Conservation (phyloP, 129 eudicot genomes). For the Tanacetum coccineum region DNA sequence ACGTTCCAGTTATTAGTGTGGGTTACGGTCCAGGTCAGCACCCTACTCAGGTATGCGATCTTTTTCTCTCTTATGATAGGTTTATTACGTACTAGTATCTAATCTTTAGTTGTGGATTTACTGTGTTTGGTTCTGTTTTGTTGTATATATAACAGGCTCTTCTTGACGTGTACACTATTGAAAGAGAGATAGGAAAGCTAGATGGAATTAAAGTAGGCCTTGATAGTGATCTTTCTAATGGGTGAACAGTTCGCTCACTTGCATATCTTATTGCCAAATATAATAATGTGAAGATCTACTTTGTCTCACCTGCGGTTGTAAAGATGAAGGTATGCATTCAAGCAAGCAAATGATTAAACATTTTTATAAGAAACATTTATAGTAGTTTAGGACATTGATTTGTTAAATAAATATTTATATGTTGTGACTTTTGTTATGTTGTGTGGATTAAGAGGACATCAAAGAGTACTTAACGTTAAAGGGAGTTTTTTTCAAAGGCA, state of each 20-base stretch:
- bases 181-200: constrained; percentile 85
- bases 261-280: constrained; percentile 92
- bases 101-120: background rate
- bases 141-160: constrained; percentile 56
- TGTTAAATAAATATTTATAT: too few relatives aligned
- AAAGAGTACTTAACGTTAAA: constrained; percentile 63
- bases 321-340: constrained; percentile 99
- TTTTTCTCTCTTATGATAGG: background rate
- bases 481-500: too few relatives aligned
- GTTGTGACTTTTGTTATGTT: background rate
- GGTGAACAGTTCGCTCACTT: constrained; percentile 89
- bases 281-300: constrained; percentile 69
- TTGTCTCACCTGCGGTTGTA: constrained; percentile 86
- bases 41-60: constrained; percentile 68
- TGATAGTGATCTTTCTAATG: constrained; percentile 94
- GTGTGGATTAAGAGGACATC: constrained; percentile 67
- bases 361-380: too few relatives aligned
- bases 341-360: background rate
- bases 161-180: constrained; percentile 80
- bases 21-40: constrained; percentile 99
- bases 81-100: constrained; percentile 1
- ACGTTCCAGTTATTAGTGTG: constrained; percentile 85
- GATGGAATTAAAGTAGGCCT: constrained; percentile 92
- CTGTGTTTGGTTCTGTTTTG: background rate
- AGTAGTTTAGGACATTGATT: too few relatives aligned